A percentile compares a stretch with the other conserved stretches of the same genome.
Evolutionary conservation across 345 rosid species (phyloP).

Genomic region (Citrus inodora): DNA sequence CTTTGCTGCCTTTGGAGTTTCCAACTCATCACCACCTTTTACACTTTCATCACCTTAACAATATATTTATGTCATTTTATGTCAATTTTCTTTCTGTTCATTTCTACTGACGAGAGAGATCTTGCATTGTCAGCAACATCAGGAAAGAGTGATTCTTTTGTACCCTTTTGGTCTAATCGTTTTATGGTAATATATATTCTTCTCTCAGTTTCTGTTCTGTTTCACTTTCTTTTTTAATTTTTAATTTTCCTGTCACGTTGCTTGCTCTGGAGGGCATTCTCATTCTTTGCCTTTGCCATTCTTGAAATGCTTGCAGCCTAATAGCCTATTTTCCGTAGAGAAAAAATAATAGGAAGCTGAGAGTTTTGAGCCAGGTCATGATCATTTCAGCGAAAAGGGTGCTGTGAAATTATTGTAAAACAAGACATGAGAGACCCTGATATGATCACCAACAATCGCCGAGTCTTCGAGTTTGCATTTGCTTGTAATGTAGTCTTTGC

Average conservation of each 20-base stretch:
- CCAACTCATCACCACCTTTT: constrained; percentile 24
- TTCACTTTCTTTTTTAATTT: constrained; percentile 9
- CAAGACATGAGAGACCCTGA: constrained; percentile 64
- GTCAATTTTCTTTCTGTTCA: constrained; percentile 5
- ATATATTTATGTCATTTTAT: background rate
- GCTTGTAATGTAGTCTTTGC: constrained; percentile 34
- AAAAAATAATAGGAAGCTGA: constrained; percentile 23
- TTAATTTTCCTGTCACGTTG: constrained; percentile 24
- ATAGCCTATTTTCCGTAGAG: constrained; percentile 21
- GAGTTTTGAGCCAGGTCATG: constrained; percentile 25
- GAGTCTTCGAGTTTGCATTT: constrained; percentile 26
- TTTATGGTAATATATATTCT: constrained; percentile 19
- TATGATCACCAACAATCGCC: constrained; percentile 25
- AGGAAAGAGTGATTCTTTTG: background rate
- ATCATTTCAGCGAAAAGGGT: constrained; percentile 33
- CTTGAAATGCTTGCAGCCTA: constrained; percentile 21
- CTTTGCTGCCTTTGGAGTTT: constrained; percentile 44
- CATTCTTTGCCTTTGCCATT: constrained; percentile 14
- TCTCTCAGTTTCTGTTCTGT: constrained; percentile 1
- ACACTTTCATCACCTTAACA: constrained; percentile 6
- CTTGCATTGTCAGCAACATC: constrained; percentile 13
- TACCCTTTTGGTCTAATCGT: constrained; percentile 15
- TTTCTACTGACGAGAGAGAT: background rate
- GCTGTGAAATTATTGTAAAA: constrained; percentile 23
- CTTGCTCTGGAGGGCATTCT: constrained; percentile 61